phyloP scores from a whole-genome alignment of 176 grass and related monocot genomes.

The Cenchrus americanus region DNA sequence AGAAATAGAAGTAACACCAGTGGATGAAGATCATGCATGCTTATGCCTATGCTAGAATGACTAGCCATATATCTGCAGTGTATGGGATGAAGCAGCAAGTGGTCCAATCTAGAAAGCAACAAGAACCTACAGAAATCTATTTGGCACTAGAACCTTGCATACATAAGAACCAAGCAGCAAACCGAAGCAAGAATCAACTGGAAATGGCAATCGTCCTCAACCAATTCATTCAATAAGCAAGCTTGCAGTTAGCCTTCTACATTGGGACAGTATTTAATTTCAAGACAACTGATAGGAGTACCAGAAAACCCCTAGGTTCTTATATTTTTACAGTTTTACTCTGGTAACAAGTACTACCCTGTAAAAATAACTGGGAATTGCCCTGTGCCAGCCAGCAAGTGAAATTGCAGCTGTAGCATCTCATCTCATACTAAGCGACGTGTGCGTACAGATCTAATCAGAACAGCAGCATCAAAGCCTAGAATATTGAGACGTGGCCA shows the following conservation, averaged over 20 bases:
- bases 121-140: not conserved
- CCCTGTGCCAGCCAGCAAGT: not conserved
- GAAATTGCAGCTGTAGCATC: not conserved
- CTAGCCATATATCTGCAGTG: not conserved
- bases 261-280: not conserved
- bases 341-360: not conserved
- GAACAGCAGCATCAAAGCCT: not conserved
- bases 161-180: not conserved
- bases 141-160: not conserved
- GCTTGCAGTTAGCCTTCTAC: not conserved
- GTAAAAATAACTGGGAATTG: not conserved
- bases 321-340: constrained; percentile 2
- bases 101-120: not conserved
- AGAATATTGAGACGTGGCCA: constrained; percentile 29
- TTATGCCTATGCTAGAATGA: not conserved
- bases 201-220: not conserved
- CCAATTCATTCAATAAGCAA: not conserved
- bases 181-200: not conserved
- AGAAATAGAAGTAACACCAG: not conserved
- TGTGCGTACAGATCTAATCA: constrained; percentile 21
- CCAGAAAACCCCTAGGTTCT: not conserved
- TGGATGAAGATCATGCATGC: not conserved
- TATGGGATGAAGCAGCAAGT: not conserved
- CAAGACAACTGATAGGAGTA: not conserved
- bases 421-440: not conserved